phyloP scores from a whole-genome alignment of 306 rosid genomes.

The Trifolium dubium region DNA sequence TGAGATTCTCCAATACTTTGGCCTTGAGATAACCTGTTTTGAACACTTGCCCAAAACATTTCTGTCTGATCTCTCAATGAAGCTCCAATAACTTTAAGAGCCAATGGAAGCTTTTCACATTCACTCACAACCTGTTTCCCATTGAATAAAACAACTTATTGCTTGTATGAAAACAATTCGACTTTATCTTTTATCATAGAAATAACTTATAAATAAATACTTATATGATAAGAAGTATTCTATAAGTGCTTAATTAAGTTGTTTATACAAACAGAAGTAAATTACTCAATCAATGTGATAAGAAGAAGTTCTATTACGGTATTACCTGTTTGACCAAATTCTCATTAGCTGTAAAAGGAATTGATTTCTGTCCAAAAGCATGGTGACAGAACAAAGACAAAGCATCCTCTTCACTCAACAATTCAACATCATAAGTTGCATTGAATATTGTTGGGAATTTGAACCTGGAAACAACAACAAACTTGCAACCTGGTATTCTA shows the following conservation, averaged over 20 bases:
- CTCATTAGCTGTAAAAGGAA: conserved; percentile 62
- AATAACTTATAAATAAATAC: background rate
- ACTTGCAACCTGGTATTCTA: conserved; percentile 70
- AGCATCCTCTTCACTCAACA: conserved; percentile 72
- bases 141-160: background rate
- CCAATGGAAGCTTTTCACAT: conserved; percentile 89
- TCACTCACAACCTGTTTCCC: conserved; percentile 68
- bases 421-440: conserved; percentile 68
- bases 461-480: conserved; percentile 71
- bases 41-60: conserved; percentile 75
- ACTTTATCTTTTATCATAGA: too few relatives aligned
- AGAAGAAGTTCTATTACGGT: background rate
- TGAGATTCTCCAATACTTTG: conserved; percentile 75
- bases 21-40: conserved; percentile 72
- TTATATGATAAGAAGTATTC: background rate
- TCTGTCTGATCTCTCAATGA: conserved; percentile 72
- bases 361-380: conserved; percentile 79
- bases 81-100: conserved; percentile 94
- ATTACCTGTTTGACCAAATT: conserved; percentile 88
- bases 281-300: background rate
- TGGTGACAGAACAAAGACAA: conserved; percentile 81
- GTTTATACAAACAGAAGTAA: background rate
- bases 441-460: conserved; percentile 52
- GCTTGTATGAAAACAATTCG: too few relatives aligned
- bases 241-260: background rate